These are phyloP conservation scores for Saposhnikovia divaricata DNA, from an alignment of 129 eudicot species.

Conservation along the genomic window DNA sequence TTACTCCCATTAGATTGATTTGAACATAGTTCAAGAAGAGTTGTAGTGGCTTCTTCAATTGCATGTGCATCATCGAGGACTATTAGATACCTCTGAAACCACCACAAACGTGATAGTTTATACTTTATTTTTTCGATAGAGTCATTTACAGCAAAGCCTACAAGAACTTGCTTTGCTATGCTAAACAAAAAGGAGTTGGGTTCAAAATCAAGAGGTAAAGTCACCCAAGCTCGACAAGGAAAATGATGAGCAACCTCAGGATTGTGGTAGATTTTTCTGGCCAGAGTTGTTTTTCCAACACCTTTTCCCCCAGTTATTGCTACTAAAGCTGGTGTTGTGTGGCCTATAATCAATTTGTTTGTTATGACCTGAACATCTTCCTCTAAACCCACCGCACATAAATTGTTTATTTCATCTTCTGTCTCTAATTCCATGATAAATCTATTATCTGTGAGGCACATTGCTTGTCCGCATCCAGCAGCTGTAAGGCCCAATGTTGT, in stretches of 20 bases:
- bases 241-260: not conserved
- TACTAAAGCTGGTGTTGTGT: not conserved
- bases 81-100: not conserved
- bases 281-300: constrained; percentile 12
- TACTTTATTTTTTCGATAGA: not conserved
- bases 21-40: not conserved
- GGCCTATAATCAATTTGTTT: not conserved
- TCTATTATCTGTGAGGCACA: not conserved
- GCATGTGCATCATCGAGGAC: constrained; percentile 8
- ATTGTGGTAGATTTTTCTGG: not conserved
- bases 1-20: not conserved
- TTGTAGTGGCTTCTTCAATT: not conserved
- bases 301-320: not conserved
- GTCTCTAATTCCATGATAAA: not conserved
- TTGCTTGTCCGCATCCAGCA: not conserved
- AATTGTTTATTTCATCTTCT: not conserved
- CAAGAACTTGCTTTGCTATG: constrained; percentile 3
- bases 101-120: not conserved
- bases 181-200: not conserved
- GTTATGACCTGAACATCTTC: constrained; percentile 13
- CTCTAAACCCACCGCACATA: not conserved
- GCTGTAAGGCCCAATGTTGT: not conserved
- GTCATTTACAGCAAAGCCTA: not conserved
- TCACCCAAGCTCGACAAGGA: constrained; percentile 3
- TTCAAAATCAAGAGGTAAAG: not conserved